Evolutionary conservation across 768 basidiomycete genomes (phyloP).

Genomic region (Sistotremastrum suecicum): DNA sequence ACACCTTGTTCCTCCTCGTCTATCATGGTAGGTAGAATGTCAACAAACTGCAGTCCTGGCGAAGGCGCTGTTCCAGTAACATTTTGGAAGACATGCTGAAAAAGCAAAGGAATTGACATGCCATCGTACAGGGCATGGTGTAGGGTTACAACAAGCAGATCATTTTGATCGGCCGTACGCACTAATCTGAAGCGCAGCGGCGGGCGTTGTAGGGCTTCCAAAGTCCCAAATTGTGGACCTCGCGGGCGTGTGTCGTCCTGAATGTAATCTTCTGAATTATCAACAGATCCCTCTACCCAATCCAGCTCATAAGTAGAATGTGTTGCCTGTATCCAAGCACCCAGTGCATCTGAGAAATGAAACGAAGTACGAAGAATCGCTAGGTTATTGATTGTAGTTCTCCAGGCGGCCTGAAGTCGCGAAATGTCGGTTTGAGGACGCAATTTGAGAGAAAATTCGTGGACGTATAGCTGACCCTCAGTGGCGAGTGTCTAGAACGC

Average conservation of each 20-base stretch:
- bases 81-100: slow-evolving; percentile 17
- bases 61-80: slow-evolving; percentile 14
- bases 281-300: slow-evolving; percentile 11
- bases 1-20: slow-evolving; percentile 24
- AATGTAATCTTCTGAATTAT: background rate
- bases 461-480: slow-evolving; percentile 18
- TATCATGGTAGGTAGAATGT: slow-evolving; percentile 23
- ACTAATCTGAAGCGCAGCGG: background rate
- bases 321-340: slow-evolving; percentile 16
- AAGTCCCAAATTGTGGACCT: too few species aligned
- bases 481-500: slow-evolving; percentile 15
- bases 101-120: slow-evolving; percentile 22
- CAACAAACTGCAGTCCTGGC: slow-evolving; percentile 20
- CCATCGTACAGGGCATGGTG: slow-evolving; percentile 39
- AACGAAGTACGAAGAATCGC: slow-evolving; percentile 34
- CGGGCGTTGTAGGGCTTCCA: too few species aligned
- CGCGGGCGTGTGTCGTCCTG: too few species aligned
- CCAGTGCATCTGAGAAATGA: slow-evolving; percentile 24
- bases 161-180: background rate
- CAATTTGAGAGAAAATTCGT: slow-evolving; percentile 16
- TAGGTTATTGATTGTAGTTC: slow-evolving; percentile 15
- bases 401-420: slow-evolving; percentile 24
- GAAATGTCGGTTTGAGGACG: slow-evolving; percentile 11
- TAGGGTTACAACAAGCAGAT: slow-evolving; percentile 23
- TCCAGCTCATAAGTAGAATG: slow-evolving; percentile 13